Evolutionary conservation across 2,329 filamentous ascomycete genomes (phyloP).

Genomic region (Davidsoniella virescens): DNA sequence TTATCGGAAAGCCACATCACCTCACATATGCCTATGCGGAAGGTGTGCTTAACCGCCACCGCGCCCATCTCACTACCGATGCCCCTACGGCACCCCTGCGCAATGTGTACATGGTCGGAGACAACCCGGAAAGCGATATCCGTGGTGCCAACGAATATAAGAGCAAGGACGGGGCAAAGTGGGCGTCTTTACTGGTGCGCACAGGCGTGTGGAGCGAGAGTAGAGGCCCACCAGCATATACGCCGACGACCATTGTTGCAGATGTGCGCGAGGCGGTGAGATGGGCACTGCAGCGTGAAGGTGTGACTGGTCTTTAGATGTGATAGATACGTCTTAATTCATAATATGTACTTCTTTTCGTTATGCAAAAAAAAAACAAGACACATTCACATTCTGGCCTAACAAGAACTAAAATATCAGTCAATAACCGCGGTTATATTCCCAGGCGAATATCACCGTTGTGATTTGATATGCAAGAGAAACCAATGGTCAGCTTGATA

Average conservation of each 20-base stretch:
- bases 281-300: constrained; percentile 52
- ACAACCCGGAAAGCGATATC: constrained; percentile 83
- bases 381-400: too few relatives aligned
- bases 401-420: too few relatives aligned
- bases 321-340: neutral
- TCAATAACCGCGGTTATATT: neutral
- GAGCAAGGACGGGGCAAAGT: constrained; percentile 51
- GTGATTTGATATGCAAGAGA: too few relatives aligned
- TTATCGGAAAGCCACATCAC: constrained; percentile 70
- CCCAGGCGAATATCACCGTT: too few relatives aligned
- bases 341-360: too few relatives aligned
- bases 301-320: constrained; percentile 22
- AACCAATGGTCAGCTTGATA: too few relatives aligned
- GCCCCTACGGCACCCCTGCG: constrained; percentile 31
- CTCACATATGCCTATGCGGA: constrained; percentile 77
- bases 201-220: constrained; percentile 55
- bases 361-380: neutral
- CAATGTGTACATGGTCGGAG: constrained; percentile 86
- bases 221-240: constrained; percentile 35
- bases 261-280: constrained; percentile 63
- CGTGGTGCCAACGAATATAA: constrained; percentile 64
- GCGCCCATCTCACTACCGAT: constrained; percentile 20
- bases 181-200: constrained; percentile 61
- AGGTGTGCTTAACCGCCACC: constrained; percentile 47
- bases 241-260: constrained; percentile 49